These are phyloP conservation scores for Aegilops speltoides DNA, from an alignment of 176 grass and related monocot genomes.

Conservation along the genomic window DNA sequence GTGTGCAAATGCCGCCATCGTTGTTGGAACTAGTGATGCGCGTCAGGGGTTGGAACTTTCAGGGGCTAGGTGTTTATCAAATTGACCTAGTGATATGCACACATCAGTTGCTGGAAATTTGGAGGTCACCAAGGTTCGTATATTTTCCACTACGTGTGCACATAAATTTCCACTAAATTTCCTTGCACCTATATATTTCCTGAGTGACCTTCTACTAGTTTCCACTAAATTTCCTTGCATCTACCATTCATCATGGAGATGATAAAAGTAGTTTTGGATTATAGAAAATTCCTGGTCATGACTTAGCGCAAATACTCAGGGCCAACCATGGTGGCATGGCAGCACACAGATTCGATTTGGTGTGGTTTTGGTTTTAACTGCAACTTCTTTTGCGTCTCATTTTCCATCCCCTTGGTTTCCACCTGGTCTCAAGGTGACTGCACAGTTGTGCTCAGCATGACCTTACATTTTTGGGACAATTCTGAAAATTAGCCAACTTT, in stretches of 20 bases:
- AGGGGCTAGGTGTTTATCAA: not conserved
- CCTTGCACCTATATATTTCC: slow-evolving; percentile 19
- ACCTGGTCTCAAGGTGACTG: not conserved
- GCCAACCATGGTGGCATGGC: not conserved
- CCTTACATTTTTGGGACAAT: not conserved
- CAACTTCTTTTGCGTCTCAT: not conserved
- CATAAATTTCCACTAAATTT: slow-evolving; percentile 21
- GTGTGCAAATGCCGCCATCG: not conserved
- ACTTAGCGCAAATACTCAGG: not conserved
- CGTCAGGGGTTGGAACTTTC: not conserved
- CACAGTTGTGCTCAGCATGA: not conserved
- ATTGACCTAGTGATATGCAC: not conserved
- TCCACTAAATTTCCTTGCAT: slow-evolving; percentile 25
- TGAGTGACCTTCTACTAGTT: slow-evolving; percentile 12
- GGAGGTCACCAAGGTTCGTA: not conserved
- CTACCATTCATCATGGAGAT: not conserved
- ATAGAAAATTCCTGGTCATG: not conserved
- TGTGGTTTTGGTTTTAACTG: not conserved
- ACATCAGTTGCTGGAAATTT: not conserved
- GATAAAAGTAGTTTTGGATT: not conserved
- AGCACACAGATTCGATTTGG: not conserved
- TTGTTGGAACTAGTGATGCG: too few relatives aligned
- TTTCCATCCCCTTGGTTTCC: not conserved
- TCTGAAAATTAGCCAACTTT: not conserved
- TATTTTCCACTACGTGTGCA: not conserved